These are phyloP conservation scores for Ogataea dorogensis DNA, from an alignment of 805 yeast species.

Conservation along the genomic window DNA sequence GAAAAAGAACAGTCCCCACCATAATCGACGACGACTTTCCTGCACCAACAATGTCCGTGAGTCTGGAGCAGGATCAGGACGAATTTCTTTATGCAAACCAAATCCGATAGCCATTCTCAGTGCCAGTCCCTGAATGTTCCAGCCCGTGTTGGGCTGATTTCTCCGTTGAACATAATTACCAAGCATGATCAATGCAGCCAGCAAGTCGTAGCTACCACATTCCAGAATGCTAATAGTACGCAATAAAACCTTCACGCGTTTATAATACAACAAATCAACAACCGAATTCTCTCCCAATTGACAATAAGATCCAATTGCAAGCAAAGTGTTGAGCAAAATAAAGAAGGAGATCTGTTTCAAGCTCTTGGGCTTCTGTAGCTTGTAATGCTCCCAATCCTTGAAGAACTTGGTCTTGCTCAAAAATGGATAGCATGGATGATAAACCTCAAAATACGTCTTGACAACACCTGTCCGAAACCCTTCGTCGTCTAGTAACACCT, in stretches of 20 bases:
- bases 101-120: constrained; percentile 57
- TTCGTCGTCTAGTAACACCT: constrained; percentile 8
- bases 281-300: constrained; percentile 46
- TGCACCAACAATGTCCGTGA: constrained; percentile 17
- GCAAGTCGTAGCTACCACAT: constrained; percentile 47
- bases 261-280: constrained; percentile 49
- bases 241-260: constrained; percentile 42
- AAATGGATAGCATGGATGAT: constrained; percentile 55
- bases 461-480: constrained; percentile 8
- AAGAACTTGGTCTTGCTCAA: constrained; percentile 45
- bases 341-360: constrained; percentile 45
- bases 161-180: constrained; percentile 56
- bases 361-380: constrained; percentile 26
- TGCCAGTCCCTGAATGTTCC: constrained; percentile 58
- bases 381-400: constrained; percentile 40
- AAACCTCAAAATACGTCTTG: constrained; percentile 50
- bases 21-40: constrained; percentile 52
- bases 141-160: constrained; percentile 56
- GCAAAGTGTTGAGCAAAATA: constrained; percentile 46
- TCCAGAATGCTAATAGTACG: constrained; percentile 44
- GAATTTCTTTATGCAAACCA: constrained; percentile 51
- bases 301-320: constrained; percentile 63
- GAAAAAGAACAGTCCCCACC: constrained; percentile 58
- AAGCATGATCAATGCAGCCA: constrained; percentile 46
- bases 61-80: constrained; percentile 20